Base-by-base conservation (phyloP, 2,329 filamentous ascomycete genomes). In the Beauveria bassiana region DNA sequence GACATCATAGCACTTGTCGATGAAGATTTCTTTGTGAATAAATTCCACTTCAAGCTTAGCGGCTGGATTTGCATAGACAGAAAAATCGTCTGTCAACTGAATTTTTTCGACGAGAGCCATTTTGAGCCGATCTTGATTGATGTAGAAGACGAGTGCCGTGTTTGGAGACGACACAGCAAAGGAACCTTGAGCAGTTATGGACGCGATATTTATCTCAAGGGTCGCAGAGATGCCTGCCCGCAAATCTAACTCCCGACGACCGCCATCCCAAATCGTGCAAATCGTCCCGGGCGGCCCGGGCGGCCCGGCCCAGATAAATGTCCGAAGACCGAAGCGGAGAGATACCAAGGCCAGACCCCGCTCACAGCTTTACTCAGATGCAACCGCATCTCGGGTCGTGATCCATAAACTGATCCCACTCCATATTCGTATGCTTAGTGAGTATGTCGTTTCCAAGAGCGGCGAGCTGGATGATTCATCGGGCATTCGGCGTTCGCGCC, bases 11-110 rank as follows among this genome's bases (percentile, higher is more conserved):
- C 66, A 68, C 12, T 62, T 47, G 53, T 69, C 66, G 22, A 62
- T 20, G 26, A 63, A 69, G 16, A 69, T 68, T 38, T 68, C 65
- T 22, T 64, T 66, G 59, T 68, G 65, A 22, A 69, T 66, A 45
- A 66, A 66, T 1, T 59, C 55, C 4, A 64, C 64, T 20, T 69
- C 67, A 0, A 20, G 14, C 18, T 63, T 34, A 3, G 47, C 57
- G 9, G 38, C 42, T 24, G 57, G 57, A n/a, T 51, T 46, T 5
- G 50, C 57, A 22, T 60, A 53, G 18, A 51, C 47, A n/a, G 57
- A 9, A 24, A 60, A 34, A 40, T 22, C 26, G 5, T 52, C 49
- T 26, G 38, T 14, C 9, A 60, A 8, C 16, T 46, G 57, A 2
- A 60, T n/a, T 42, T 38, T 52, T 22, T 60, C 45, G 12, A 40